Evolutionary conservation across 768 basidiomycete species (phyloP), one percentile per base, ranked within the genome.

Genomic region (Xerocomellus dryophilus): DNA sequence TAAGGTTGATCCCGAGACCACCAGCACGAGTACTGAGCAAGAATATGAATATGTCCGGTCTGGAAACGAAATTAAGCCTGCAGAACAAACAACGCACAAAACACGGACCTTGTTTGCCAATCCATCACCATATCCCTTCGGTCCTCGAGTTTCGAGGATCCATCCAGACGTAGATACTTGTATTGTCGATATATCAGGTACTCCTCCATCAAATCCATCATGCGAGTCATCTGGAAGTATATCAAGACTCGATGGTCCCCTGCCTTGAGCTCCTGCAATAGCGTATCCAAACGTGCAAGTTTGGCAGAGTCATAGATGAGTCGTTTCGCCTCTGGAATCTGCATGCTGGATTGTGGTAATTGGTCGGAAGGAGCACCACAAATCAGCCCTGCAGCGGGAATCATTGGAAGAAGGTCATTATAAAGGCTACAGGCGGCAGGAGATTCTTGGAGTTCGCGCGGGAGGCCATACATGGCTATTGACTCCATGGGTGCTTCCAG

Each of bases 131-230:
- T 98, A 70, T 98, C 97, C 53, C 97, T 81, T 62, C 97, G 81
- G 68, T 99, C 97, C 62, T 95, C 93, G 49, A 99, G 79, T 61
- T 95, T 93, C 27, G 93, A 96, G 2, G 90, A 90, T 35, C 95
- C 95, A 71, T 98, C 95, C 51, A 98, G 74, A 35, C 95, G 82
- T 17, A 97, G 75, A 66, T 98, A 97, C 71, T 93, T 95, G 77
- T 93, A 93, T 69, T 98, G 95, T 2, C 96, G 86, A 74, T 90
- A 97, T 53, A 97, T 92, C 56, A 99, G 78, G 69, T 98, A 99
- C 69, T 98, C 97, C 71, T 98, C 97, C 84, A 98, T 95, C 46
- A 98, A 77, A 69, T 98, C 95, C 87, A 99, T 97, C 97, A 98
- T 99, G 54, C 88, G 84, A 12, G 96, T 98, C 97, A 99, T 99